Base-by-base conservation (phyloP, 768 basidiomycete genomes). In the Leucocoprinus sp. region DNA sequence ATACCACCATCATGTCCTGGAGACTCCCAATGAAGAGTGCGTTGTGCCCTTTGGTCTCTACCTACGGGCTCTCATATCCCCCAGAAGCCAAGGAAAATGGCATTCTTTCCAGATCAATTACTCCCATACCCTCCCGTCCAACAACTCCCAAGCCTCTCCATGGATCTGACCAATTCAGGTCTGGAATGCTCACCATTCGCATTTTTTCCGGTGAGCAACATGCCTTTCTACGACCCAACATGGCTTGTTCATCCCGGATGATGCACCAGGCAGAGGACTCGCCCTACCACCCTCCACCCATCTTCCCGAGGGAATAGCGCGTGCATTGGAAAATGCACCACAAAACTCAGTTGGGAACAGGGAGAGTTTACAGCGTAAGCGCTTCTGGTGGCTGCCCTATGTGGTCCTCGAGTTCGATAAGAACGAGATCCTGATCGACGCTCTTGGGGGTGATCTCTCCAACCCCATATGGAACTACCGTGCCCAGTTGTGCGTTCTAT, bases 331-430 rank as follows among this genome's bases (percentile, higher is more conserved):
- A 47, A 70, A 75, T 14, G 66, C 73, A 5, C 75, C 77, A 3
- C 69, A 80, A 39, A 70, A 69, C 37, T 75, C 78, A 5, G 74
- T 76, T 4, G 82, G 80, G 63, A 84, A 89, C 61, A 76, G 93
- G 36, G 95, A 97, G 56, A 93, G 88, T 58, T 68, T 93, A 61
- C 93, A 95, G 61, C 76, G 96, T 53, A 90, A 83, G 63, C 90
- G 93, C 49, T 85, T 82, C 64, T 92, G 90, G 91, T 93, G 87
- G 88, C 75, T 99, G 27, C 96, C 96, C 22, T 98, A 87, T 55
- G 87, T 98, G 60, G 96, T 98, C 33, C 82, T 99, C 54, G 93
- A 97, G 66, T 95, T 93, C 69, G 88, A 92, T 68, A 92, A 91
- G 74, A 98, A 98, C 64, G 93, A 98, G 63, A 82, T 98, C 55